These are phyloP conservation scores for Backusella tarrabulga DNA, from an alignment of 192 early-diverging fungal species.

Conservation along the genomic window DNA sequence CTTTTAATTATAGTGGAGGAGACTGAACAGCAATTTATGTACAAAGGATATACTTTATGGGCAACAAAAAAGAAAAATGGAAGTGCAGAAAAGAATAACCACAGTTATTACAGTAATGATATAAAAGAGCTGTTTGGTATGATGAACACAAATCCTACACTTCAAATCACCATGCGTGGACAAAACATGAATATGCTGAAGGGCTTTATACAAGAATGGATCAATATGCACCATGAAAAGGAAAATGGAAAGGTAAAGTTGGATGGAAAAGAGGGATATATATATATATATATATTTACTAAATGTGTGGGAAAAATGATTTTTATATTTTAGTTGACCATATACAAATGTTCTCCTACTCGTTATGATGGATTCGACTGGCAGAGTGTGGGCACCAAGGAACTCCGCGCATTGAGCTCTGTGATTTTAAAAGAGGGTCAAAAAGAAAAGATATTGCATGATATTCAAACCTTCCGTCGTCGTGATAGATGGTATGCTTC, in stretches of 20 bases:
- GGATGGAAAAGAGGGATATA: background rate
- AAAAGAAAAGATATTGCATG: constrained; percentile 42
- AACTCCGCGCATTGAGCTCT: constrained; percentile 41
- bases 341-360: constrained; percentile 4
- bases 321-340: background rate
- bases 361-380: constrained; percentile 12
- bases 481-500: constrained; percentile 47
- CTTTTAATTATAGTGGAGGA: background rate
- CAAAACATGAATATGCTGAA: background rate
- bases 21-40: background rate
- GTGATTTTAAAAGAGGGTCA: constrained; percentile 48
- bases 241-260: constrained; percentile 28
- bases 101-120: background rate
- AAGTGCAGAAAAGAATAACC: background rate
- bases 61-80: background rate
- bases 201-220: constrained; percentile 27
- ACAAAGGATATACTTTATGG: constrained; percentile 18
- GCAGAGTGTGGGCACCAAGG: constrained; percentile 18
- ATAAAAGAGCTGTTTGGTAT: background rate
- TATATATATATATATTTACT: too few relatives aligned
- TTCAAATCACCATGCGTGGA: constrained; percentile 12
- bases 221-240: constrained; percentile 18
- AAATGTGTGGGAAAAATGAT: background rate
- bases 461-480: constrained; percentile 44
- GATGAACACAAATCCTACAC: background rate